Evolutionary conservation across 495 filamentous ascomycete species (phyloP).

Genomic region (Annulohypoxylon maeteangense): DNA sequence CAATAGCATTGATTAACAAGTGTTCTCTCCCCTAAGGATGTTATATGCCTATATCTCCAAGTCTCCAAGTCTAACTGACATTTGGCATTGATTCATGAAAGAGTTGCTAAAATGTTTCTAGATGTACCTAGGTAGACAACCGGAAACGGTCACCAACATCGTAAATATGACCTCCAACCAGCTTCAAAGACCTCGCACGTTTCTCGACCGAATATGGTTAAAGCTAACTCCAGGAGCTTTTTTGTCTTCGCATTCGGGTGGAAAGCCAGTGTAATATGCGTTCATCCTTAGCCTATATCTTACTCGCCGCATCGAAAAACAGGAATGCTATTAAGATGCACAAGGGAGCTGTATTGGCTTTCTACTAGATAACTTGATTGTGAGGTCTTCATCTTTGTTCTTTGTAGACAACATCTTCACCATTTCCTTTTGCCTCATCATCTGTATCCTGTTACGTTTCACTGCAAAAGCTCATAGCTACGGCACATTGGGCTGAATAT

Average conservation of each 20-base stretch:
- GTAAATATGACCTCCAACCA: background rate
- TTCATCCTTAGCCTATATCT: constrained; percentile 7
- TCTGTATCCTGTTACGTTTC: constrained; percentile 2
- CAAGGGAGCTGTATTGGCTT: constrained; percentile 15
- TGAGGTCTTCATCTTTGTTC: constrained; percentile 31
- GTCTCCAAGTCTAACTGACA: background rate
- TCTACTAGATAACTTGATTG: background rate
- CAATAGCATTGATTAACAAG: background rate
- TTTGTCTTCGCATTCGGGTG: constrained; percentile 28
- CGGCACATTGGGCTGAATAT: background rate
- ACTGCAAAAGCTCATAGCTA: background rate
- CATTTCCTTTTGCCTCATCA: constrained; percentile 22
- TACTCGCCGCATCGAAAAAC: constrained; percentile 28
- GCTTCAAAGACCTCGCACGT: constrained; percentile 22
- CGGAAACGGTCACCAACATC: constrained; percentile 20
- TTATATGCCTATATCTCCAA: background rate
- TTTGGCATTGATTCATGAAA: background rate
- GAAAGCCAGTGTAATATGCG: constrained; percentile 16
- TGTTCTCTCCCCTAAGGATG: background rate
- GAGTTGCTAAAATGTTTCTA: background rate
- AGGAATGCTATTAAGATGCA: constrained; percentile 25
- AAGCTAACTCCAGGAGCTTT: background rate
- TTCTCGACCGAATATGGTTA: constrained; percentile 22
- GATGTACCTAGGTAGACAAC: constrained; percentile 3
- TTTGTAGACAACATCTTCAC: constrained; percentile 16